Base-by-base conservation (phyloP, 2,329 filamentous ascomycete species). In the Myotisia sp. region DNA sequence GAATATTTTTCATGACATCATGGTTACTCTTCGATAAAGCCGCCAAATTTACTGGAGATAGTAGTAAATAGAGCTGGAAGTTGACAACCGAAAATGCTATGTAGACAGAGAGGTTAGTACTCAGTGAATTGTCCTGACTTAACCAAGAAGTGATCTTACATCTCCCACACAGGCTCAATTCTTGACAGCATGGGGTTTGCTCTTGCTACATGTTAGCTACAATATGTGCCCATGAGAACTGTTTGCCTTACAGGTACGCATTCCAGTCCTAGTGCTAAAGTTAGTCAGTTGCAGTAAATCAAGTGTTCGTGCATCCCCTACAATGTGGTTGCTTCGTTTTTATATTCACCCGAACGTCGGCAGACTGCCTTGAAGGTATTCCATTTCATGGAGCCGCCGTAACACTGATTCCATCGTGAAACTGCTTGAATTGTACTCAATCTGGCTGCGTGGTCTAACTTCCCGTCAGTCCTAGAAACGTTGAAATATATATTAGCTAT, bases 281-380 rank as follows among this genome's bases (percentile, higher is more conserved):
- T 32, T n/a, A 19, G 6, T 34, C 21, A 36, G 22, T 8, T 21
- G 10, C 7, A n/a, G 20, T 16, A 14, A 10, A 21, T 22, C 6
- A 26, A 3, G 8, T 8, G 6, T 6, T 14, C 4, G 27, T 24
- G n/a, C 3, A 16, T 5, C 13, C 27, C 34, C 24, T 28, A 22
- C 33, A 27, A 50, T 62, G 17, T 30, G 8, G 18, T 22, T 20
- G 51, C 46, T 4, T 38, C 24, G 33, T 60, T 61, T 2, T 50
- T 44, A 43, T 53, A 72, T 2, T 59, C 56, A 4, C 68, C 71
- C 35, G 62, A 44, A 28, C 70, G 59, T 26, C 66, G 56, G 33
- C 66, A 66, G 2, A 67, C 60, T 6, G 72, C 73, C 48, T 65
- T 70, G 43, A 75, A 76, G 0, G 71, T 74, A 2, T 52, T 17